Conservation (phyloP, 495 filamentous ascomycete genomes). For the Penicillium crystallinum region DNA sequence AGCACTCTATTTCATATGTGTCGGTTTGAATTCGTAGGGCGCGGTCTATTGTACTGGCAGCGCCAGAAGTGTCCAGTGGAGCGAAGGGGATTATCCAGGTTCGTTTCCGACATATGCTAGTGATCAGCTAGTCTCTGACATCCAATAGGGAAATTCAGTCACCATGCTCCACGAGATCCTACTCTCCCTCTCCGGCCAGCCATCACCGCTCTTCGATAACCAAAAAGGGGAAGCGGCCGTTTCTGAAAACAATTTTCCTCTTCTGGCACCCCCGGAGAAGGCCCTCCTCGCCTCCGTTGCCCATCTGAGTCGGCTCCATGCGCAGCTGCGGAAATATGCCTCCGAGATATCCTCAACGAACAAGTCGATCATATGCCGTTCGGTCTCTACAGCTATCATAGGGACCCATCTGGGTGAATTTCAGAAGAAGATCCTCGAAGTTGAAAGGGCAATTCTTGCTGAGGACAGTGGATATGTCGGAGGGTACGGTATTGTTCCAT, state of each 20-base stretch:
- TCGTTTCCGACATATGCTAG: slow-evolving; percentile 1
- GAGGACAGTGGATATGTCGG: slow-evolving; percentile 72
- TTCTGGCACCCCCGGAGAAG: slow-evolving; percentile 72
- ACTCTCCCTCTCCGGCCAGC: slow-evolving; percentile 87
- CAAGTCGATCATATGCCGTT: slow-evolving; percentile 73
- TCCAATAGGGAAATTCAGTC: slow-evolving; percentile 25
- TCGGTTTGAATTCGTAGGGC: slow-evolving; percentile 47
- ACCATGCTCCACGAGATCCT: slow-evolving; percentile 96
- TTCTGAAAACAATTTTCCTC: slow-evolving; percentile 38
- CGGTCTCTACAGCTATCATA: slow-evolving; percentile 77
- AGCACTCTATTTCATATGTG: slow-evolving; percentile 37
- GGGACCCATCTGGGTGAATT: slow-evolving; percentile 70
- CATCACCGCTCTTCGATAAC: slow-evolving; percentile 72
- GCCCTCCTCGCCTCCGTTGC: slow-evolving; percentile 73
- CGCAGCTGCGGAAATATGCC: slow-evolving; percentile 57
- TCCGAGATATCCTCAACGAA: slow-evolving; percentile 62
- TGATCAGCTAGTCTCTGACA: background rate
- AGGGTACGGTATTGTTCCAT: slow-evolving; percentile 84
- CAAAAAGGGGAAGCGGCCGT: slow-evolving; percentile 32
- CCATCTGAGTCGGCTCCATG: slow-evolving; percentile 70
- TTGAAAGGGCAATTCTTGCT: slow-evolving; percentile 70
- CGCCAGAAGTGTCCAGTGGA: slow-evolving; percentile 23
- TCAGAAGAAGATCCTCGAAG: slow-evolving; percentile 74
- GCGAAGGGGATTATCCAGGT: slow-evolving; percentile 21
- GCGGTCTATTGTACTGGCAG: slow-evolving; percentile 42